Conservation (phyloP, 2,329 filamentous ascomycete genomes). For the Pestalotiopsis sp. region DNA sequence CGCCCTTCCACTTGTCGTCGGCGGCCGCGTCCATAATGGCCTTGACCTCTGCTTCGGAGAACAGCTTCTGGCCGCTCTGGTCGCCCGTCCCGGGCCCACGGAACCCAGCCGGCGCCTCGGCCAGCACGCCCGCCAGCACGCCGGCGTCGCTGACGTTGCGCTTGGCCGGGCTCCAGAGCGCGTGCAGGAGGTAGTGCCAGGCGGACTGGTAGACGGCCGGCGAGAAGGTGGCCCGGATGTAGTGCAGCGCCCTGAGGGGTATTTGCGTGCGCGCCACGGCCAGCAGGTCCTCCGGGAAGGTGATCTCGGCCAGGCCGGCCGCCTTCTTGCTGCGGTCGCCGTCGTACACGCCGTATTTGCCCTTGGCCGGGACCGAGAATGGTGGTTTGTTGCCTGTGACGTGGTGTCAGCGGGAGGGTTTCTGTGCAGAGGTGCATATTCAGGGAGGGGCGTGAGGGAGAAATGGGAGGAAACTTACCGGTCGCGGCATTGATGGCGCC, state of each 20-base stretch:
- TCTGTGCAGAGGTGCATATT: background rate
- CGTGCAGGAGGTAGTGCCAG: constrained; percentile 56
- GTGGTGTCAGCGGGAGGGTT: background rate
- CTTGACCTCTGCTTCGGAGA: constrained; percentile 51
- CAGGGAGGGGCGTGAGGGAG: no score
- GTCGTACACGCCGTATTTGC: constrained; percentile 51
- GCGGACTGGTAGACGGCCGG: constrained; percentile 49
- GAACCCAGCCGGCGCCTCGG: constrained; percentile 16
- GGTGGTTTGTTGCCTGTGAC: constrained; percentile 70
- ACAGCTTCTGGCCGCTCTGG: constrained; percentile 33
- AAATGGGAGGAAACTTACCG: constrained; percentile 37
- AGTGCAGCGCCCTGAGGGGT: constrained; percentile 66
- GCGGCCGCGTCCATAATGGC: constrained; percentile 54
- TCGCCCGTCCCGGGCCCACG: constrained; percentile 12
- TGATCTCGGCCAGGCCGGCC: constrained; percentile 36
- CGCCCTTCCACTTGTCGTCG: constrained; percentile 44
- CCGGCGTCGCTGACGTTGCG: constrained; percentile 19
- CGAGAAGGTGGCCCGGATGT: constrained; percentile 60
- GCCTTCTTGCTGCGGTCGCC: constrained; percentile 36
- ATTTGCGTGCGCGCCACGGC: constrained; percentile 43
- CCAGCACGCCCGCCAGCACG: constrained; percentile 17
- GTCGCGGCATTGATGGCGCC: constrained; percentile 63
- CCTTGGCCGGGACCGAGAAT: constrained; percentile 70
- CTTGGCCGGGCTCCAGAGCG: constrained; percentile 52
- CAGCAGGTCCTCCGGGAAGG: constrained; percentile 44